These are phyloP conservation scores for Globisporangium mamillatum DNA, from an alignment of 352 stramenopile genomes.

Conservation along the genomic window DNA sequence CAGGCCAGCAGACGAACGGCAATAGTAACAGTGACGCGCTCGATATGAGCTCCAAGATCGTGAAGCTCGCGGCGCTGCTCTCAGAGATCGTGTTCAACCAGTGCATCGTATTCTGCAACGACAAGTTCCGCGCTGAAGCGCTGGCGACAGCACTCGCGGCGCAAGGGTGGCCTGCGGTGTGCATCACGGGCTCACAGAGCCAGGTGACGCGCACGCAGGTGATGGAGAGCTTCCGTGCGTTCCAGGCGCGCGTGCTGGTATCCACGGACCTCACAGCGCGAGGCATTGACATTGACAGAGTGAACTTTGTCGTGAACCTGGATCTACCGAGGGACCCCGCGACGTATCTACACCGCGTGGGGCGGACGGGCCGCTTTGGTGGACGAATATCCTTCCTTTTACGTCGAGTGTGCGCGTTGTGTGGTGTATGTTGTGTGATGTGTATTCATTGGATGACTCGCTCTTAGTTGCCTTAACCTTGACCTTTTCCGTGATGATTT, in stretches of 20 bases:
- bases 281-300: conserved; percentile 73
- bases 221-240: conserved; percentile 59
- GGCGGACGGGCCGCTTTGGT: conserved; percentile 70
- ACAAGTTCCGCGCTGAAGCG: conserved; percentile 74
- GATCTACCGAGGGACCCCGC: conserved; percentile 69
- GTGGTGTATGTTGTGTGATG: conserved; percentile 4
- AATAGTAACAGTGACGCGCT: conserved; percentile 19
- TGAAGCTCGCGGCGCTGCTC: conserved; percentile 49
- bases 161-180: conserved; percentile 56
- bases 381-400: conserved; percentile 58
- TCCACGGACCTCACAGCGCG: conserved; percentile 75
- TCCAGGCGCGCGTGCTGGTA: conserved; percentile 58
- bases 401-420: not conserved
- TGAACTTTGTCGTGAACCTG: conserved; percentile 82
- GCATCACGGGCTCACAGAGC: conserved; percentile 65
- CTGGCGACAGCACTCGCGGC: conserved; percentile 44
- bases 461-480: conserved; percentile 12
- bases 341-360: conserved; percentile 79
- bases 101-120: conserved; percentile 86
- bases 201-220: conserved; percentile 56
- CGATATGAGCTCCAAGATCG: conserved; percentile 55
- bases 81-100: conserved; percentile 70
- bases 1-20: conserved; percentile 8
- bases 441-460: not conserved
- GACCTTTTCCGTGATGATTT: conserved; percentile 9